Evolutionary conservation across 1,139 yeast genomes (phyloP).

Genomic region (Kodamaea alishanica): DNA sequence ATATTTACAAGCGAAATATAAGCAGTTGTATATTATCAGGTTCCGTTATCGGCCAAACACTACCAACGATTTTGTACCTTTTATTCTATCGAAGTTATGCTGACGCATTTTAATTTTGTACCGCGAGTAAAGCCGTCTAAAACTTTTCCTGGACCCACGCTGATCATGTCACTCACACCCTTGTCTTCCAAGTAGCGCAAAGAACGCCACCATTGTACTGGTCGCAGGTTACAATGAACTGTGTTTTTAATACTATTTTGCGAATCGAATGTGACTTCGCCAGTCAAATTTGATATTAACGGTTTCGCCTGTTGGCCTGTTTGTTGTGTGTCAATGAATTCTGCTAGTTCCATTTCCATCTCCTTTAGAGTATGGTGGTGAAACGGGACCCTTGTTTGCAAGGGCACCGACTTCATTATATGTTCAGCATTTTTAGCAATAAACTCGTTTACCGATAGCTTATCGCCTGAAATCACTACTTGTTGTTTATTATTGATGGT

Average conservation of each 20-base stretch:
- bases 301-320: constrained; percentile 13
- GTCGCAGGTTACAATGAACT: constrained; percentile 35
- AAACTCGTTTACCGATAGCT: background rate
- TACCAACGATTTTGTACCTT: too few relatives aligned
- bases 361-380: constrained; percentile 40
- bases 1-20: too few relatives aligned
- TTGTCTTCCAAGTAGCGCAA: constrained; percentile 20
- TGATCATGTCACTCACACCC: constrained; percentile 22
- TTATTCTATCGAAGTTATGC: background rate
- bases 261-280: constrained; percentile 17
- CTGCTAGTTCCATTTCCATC: constrained; percentile 32
- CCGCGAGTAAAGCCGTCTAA: constrained; percentile 11
- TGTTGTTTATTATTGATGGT: constrained; percentile 44
- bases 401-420: constrained; percentile 23
- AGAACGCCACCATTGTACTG: constrained; percentile 44
- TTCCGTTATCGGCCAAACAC: too few relatives aligned
- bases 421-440: constrained; percentile 15
- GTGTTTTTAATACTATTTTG: constrained; percentile 24
- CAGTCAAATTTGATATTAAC: constrained; percentile 28
- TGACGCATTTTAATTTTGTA: background rate
- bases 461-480: constrained; percentile 43
- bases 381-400: constrained; percentile 55
- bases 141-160: constrained; percentile 38
- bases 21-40: too few relatives aligned
- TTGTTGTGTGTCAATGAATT: constrained; percentile 13